phyloP scores from a whole-genome alignment of 2,329 filamentous ascomycete genomes.

The Fusarium sp. region DNA sequence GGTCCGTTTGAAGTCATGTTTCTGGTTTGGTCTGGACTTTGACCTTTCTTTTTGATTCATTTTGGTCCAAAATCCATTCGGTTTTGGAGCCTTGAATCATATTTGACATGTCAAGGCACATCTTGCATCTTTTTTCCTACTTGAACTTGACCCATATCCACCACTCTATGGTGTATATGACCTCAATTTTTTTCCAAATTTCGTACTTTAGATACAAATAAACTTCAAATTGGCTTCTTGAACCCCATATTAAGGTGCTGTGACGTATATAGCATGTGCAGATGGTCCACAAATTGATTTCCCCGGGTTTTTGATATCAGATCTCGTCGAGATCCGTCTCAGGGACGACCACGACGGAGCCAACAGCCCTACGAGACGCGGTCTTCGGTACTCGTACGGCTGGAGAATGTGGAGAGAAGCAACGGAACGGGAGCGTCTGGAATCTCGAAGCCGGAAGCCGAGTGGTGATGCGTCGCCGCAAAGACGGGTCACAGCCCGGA shows the following conservation, averaged over 20 bases:
- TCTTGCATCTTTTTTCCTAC: conserved; percentile 7
- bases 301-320: conserved; percentile 21
- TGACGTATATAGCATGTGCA: conserved; percentile 37
- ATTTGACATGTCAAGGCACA: neutral
- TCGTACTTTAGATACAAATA: conserved; percentile 4
- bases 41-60: neutral
- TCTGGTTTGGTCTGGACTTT: conserved; percentile 2
- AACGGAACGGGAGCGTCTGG: conserved; percentile 22
- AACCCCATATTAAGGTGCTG: conserved; percentile 27
- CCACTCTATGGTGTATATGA: neutral
- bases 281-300: conserved; percentile 40
- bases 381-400: conserved; percentile 24
- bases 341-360: conserved; percentile 21
- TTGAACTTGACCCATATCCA: conserved; percentile 1
- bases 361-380: conserved; percentile 25
- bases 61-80: neutral
- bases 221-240: conserved; percentile 19
- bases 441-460: conserved; percentile 10
- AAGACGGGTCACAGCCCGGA: conserved; percentile 20
- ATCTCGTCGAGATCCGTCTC: conserved; percentile 32
- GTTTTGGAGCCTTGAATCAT: conserved; percentile 16
- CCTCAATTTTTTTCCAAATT: neutral
- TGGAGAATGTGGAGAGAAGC: conserved; percentile 32
- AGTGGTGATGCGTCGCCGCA: conserved; percentile 13
- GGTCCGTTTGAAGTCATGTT: conserved; percentile 3